These are phyloP conservation scores for Amaranthus hypochondriacus DNA, from an alignment of 148 eudicot species.

Conservation along the genomic window DNA sequence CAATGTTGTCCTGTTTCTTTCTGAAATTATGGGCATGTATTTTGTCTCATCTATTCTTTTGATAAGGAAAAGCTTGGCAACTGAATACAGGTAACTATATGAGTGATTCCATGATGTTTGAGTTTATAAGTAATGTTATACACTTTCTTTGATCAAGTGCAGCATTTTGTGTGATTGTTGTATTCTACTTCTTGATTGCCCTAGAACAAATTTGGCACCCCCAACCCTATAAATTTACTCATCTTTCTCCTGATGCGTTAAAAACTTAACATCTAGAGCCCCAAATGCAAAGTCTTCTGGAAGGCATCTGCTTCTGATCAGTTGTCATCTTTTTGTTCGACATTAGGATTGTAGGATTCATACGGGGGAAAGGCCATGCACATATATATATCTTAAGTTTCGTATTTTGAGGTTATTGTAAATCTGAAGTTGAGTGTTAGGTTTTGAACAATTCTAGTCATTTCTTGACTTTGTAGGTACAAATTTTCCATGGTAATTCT, in stretches of 20 bases:
- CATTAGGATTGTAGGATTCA: background rate
- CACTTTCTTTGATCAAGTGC: background rate
- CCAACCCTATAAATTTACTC: background rate
- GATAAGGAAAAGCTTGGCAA: constrained; percentile 93
- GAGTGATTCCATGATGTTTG: background rate
- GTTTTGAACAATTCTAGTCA: background rate
- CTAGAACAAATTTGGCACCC: background rate
- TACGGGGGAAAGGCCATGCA: background rate
- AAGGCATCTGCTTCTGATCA: background rate
- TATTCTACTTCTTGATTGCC: background rate
- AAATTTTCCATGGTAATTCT: background rate
- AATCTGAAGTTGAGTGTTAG: background rate
- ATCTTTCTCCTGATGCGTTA: background rate
- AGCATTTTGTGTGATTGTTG: background rate
- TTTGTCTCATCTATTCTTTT: constrained; percentile 90
- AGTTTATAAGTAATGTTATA: background rate
- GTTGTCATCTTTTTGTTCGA: background rate
- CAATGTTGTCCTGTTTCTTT: constrained; percentile 92
- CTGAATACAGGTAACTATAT: constrained; percentile 74
- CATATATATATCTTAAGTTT: no score
- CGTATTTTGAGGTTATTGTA: no score
- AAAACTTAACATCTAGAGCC: background rate
- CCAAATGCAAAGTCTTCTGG: background rate
- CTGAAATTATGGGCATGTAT: constrained; percentile 99
- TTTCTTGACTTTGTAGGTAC: background rate